phyloP scores from a whole-genome alignment of 495 filamentous ascomycete species.

The Penicillium tannophilum region DNA sequence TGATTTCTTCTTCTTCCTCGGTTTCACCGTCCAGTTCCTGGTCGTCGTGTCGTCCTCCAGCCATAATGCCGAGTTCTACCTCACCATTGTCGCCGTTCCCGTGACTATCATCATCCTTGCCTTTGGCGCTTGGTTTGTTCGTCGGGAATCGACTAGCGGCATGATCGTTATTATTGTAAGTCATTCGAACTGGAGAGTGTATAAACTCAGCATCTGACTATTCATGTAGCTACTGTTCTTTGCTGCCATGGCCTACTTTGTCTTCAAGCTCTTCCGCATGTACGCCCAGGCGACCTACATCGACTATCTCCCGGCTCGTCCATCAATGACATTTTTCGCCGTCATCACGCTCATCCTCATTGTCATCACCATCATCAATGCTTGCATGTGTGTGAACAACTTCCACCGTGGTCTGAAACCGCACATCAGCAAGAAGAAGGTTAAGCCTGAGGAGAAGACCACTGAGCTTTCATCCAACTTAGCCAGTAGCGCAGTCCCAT shows the following conservation, averaged over 20 bases:
- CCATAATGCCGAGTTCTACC: constrained; percentile 71
- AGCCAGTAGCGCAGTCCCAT: constrained; percentile 46
- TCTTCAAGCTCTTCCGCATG: constrained; percentile 98
- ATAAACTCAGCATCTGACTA: neutral
- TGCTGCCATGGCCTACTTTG: constrained; percentile 89
- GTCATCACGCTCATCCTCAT: constrained; percentile 89
- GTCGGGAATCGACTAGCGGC: constrained; percentile 75
- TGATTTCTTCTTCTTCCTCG: constrained; percentile 99
- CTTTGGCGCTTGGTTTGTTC: constrained; percentile 79
- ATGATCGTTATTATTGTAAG: constrained; percentile 75
- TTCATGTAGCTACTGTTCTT: constrained; percentile 70
- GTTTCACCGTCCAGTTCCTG: constrained; percentile 95
- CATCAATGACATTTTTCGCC: constrained; percentile 87
- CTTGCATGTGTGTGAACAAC: constrained; percentile 82
- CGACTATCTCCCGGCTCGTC: constrained; percentile 71
- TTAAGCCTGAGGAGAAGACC: constrained; percentile 65
- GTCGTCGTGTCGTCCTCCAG: constrained; percentile 78
- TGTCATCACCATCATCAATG: constrained; percentile 85
- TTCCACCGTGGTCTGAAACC: constrained; percentile 90
- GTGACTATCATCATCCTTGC: constrained; percentile 86
- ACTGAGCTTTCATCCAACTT: constrained; percentile 66
- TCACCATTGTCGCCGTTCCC: constrained; percentile 87
- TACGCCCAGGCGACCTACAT: constrained; percentile 59
- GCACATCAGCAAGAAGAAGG: constrained; percentile 69
- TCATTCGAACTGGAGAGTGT: constrained; percentile 9